Evolutionary conservation across 805 yeast genomes (phyloP).

Genomic region (Yamadazyma nakazawae): DNA sequence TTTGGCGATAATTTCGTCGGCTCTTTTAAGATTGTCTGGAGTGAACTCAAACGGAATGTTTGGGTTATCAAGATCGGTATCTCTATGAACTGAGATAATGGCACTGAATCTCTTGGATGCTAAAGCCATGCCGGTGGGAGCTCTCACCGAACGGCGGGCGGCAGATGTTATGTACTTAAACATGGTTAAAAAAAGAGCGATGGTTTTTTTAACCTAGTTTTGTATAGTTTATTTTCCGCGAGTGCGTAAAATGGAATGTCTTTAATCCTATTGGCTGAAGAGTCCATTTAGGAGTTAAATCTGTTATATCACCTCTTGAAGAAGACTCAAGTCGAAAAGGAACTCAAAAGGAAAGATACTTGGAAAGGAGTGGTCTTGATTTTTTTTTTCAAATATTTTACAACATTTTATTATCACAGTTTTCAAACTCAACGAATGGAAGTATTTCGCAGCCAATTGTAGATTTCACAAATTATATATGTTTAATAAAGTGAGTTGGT

Average conservation of each 20-base stretch:
- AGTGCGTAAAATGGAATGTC: slow-evolving; percentile 14
- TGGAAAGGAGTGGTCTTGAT: no score
- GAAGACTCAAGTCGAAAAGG: no score
- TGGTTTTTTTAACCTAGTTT: background rate
- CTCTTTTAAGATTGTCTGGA: slow-evolving; percentile 59
- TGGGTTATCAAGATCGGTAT: slow-evolving; percentile 64
- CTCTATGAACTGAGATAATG: slow-evolving; percentile 65
- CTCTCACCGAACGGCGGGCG: slow-evolving; percentile 1
- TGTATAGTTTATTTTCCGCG: slow-evolving; percentile 5
- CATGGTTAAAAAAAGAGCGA: slow-evolving; percentile 2
- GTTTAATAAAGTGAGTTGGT: no score
- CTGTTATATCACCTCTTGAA: no score
- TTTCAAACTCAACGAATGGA: no score
- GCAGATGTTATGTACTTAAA: slow-evolving; percentile 3
- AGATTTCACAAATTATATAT: background rate
- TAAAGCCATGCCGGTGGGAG: background rate
- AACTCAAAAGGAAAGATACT: no score
- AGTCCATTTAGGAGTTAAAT: background rate
- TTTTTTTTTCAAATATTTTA: no score
- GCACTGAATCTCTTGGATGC: slow-evolving; percentile 31
- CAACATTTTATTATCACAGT: no score
- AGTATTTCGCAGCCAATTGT: background rate
- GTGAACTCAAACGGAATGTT: slow-evolving; percentile 70
- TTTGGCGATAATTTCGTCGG: slow-evolving; percentile 70
- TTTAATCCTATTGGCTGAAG: slow-evolving; percentile 11